phyloP scores from a whole-genome alignment of 345 rosid genomes.

The Abelmoschus esculentus region DNA sequence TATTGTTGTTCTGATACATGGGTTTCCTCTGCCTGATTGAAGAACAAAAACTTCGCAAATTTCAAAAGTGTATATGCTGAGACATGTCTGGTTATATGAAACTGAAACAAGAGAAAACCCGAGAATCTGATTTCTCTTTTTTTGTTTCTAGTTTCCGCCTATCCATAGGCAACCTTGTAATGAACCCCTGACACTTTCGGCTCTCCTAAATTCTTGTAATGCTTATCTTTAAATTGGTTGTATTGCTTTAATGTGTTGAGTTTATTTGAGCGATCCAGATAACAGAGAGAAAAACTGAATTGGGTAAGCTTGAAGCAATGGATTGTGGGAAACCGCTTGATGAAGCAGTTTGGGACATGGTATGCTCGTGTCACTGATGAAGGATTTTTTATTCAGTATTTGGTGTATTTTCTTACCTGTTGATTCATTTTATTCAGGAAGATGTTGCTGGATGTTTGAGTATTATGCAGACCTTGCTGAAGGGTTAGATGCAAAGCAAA shows the following conservation, averaged over 20 bases:
- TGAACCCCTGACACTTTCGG: neutral
- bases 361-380: slow-evolving; percentile 23
- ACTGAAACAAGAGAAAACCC: neutral
- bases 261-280: slow-evolving; percentile 40
- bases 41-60: neutral
- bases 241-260: neutral
- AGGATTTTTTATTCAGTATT: neutral
- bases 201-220: neutral
- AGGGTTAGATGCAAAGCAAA: slow-evolving; percentile 84
- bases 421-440: slow-evolving; percentile 52
- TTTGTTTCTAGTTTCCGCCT: neutral
- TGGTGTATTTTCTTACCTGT: slow-evolving; percentile 12
- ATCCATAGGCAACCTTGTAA: neutral
- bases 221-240: neutral
- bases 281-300: slow-evolving; percentile 62
- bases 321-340: slow-evolving; percentile 92
- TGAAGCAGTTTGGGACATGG: slow-evolving; percentile 93
- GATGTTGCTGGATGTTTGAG: slow-evolving; percentile 95
- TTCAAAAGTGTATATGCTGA: neutral
- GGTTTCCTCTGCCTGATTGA: no score
- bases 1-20: no score
- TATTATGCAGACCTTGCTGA: slow-evolving; percentile 95
- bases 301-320: slow-evolving; percentile 79
- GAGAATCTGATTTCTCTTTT: neutral
- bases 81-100: neutral